Evolutionary conservation across 495 filamentous ascomycete species (phyloP).

Genomic region (Cercophora newfieldiana): DNA sequence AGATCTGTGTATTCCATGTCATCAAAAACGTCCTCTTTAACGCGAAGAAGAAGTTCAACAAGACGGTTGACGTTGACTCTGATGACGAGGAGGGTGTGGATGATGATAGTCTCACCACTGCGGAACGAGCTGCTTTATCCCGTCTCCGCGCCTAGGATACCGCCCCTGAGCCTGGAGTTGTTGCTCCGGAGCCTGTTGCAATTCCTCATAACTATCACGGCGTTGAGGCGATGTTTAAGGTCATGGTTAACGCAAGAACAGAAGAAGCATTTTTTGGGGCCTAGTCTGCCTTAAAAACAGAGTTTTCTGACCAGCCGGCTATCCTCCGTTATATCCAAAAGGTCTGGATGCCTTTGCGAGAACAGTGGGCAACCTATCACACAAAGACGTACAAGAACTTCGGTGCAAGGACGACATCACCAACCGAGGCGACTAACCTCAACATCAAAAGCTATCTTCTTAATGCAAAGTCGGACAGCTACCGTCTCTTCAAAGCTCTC

Average conservation of each 20-base stretch:
- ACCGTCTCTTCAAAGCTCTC: background rate
- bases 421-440: background rate
- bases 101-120: background rate
- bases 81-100: background rate
- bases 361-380: background rate
- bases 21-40: constrained; percentile 5
- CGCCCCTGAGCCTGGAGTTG: too few species aligned
- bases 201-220: background rate
- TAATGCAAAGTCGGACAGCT: too few species aligned
- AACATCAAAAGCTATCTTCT: background rate
- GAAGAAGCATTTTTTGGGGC: background rate
- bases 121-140: too few species aligned
- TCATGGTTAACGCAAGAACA: background rate
- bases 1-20: constrained; percentile 9
- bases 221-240: background rate
- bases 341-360: background rate
- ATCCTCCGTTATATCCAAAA: constrained; percentile 1
- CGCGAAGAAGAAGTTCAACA: background rate
- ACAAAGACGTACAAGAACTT: background rate
- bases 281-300: background rate
- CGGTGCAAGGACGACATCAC: background rate
- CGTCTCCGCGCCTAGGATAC: too few species aligned
- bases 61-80: background rate
- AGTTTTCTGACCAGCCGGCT: background rate
- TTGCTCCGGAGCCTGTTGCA: too few species aligned